Conservation (phyloP, 805 yeast genomes). For the Yarrowia divulgata region DNA sequence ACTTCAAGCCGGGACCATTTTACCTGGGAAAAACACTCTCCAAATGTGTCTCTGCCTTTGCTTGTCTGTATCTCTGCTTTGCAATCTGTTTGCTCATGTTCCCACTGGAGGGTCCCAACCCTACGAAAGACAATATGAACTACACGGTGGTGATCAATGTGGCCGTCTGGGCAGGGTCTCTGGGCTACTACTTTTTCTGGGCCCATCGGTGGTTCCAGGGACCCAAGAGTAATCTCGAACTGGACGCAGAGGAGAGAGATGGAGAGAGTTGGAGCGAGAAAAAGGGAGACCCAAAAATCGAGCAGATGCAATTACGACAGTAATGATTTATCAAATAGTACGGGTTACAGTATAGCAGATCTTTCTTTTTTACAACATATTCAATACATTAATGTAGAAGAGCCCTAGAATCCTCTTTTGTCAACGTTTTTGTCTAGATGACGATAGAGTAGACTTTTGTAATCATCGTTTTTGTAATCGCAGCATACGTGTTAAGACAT, state of each 20-base stretch:
- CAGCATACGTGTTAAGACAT: no score
- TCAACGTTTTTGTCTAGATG: no score
- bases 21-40: neutral
- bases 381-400: no score
- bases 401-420: no score
- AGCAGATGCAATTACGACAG: no score
- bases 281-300: no score
- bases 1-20: slow-evolving; percentile 3
- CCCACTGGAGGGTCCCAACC: neutral
- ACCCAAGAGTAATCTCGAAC: neutral
- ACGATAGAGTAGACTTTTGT: no score
- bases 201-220: slow-evolving; percentile 16
- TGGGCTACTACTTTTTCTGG: neutral
- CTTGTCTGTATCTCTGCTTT: neutral
- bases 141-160: slow-evolving; percentile 2
- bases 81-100: slow-evolving; percentile 5
- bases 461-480: no score
- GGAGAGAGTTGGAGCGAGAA: neutral
- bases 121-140: neutral
- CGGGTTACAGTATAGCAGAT: no score
- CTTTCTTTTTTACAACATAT: no score
- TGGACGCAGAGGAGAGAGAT: neutral
- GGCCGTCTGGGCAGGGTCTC: neutral
- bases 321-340: no score
- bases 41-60: neutral